Conservation (phyloP, 257 asterid genomes). For the Solanum dulcamara region DNA sequence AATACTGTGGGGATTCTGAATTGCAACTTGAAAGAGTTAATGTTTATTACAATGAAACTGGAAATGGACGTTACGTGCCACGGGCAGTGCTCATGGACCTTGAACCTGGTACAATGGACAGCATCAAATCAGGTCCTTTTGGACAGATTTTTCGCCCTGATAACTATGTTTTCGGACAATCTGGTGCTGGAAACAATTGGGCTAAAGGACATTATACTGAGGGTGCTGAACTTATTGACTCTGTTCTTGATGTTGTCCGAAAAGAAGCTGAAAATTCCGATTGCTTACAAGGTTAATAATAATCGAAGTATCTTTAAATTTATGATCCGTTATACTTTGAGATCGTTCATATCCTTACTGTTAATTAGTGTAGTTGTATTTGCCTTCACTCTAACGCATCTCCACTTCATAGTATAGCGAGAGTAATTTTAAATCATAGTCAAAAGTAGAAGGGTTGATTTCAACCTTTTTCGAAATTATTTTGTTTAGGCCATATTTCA, state of each 20-base stretch:
- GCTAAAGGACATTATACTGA: constrained; percentile 19
- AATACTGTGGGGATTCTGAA: constrained; percentile 3
- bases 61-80: constrained; percentile 17
- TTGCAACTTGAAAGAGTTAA: constrained; percentile 17
- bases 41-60: constrained; percentile 19
- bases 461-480: no score
- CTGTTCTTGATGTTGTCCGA: constrained; percentile 21
- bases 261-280: constrained; percentile 21
- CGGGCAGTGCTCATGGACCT: constrained; percentile 17
- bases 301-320: not conserved
- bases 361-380: no score
- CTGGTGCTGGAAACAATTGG: constrained; percentile 24
- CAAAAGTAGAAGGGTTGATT: not conserved
- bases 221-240: constrained; percentile 21
- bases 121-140: constrained; percentile 12
- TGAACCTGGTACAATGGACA: constrained; percentile 21
- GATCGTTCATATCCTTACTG: not conserved
- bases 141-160: constrained; percentile 16
- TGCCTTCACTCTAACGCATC: no score
- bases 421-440: no score
- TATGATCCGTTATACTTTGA: not conserved
- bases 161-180: constrained; percentile 19
- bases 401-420: no score
- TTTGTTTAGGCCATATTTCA: not conserved
- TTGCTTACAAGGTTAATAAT: constrained; percentile 9